Conservation (phyloP, 2,329 filamentous ascomycete species). For the Pseudopithomyces maydicus region DNA sequence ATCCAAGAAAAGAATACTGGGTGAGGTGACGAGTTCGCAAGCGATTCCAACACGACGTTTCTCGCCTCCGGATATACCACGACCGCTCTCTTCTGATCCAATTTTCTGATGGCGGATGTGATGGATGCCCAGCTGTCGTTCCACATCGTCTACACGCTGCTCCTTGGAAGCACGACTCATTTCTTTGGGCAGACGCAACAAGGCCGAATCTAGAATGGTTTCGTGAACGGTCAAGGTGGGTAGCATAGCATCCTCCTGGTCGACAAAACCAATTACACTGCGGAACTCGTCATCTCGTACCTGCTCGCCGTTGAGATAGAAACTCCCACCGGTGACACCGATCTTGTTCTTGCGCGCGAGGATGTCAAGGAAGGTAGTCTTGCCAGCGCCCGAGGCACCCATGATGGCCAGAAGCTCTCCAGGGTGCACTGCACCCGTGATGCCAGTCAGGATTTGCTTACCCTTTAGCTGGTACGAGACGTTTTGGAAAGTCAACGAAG, state of each 20-base stretch:
- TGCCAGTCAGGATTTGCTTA: constrained; percentile 78
- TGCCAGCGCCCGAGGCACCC: constrained; percentile 96
- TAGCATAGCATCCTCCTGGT: constrained; percentile 97
- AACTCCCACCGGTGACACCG: constrained; percentile 76
- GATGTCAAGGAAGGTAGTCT: constrained; percentile 96
- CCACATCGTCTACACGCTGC: constrained; percentile 88
- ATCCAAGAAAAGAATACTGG: constrained; percentile 94
- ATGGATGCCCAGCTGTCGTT: constrained; percentile 92
- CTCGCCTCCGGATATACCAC: constrained; percentile 95
- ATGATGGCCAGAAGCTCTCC: constrained; percentile 98
- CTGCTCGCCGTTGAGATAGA: constrained; percentile 92
- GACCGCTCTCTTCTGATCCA: constrained; percentile 91
- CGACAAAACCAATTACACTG: constrained; percentile 93
- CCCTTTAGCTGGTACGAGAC: constrained; percentile 87
- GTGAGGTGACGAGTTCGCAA: constrained; percentile 95
- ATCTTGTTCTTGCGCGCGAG: constrained; percentile 96
- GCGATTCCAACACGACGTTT: constrained; percentile 96
- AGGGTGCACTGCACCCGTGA: constrained; percentile 86
- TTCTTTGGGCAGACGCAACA: constrained; percentile 87
- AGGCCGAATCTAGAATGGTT: constrained; percentile 91
- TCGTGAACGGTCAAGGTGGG: constrained; percentile 96
- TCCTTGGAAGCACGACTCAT: constrained; percentile 91
- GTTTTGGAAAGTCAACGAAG: constrained; percentile 84
- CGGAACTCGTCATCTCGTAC: constrained; percentile 84
- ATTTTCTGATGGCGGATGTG: constrained; percentile 95